phyloP scores from a whole-genome alignment of 148 eudicot species.

The Cornus suecica region DNA sequence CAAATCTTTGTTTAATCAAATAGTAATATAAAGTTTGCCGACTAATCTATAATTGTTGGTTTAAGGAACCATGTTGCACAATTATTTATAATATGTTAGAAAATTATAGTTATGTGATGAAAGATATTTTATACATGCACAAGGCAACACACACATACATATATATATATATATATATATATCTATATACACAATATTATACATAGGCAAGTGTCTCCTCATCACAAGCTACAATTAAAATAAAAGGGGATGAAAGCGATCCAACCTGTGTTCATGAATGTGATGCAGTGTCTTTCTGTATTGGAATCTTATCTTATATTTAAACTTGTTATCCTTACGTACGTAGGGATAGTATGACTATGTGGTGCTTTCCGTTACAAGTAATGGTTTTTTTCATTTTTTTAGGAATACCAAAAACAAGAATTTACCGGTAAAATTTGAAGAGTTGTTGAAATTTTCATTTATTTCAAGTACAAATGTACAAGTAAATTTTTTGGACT shows the following conservation, averaged over 20 bases:
- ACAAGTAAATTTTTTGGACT: too few species aligned
- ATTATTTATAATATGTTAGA: constrained; percentile 1
- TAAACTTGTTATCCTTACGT: not conserved
- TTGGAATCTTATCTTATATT: constrained; percentile 19
- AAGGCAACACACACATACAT: not conserved
- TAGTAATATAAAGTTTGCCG: not conserved
- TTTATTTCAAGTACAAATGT: too few species aligned
- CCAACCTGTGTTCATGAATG: constrained; percentile 45
- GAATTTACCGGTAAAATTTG: too few species aligned
- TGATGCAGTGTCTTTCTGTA: constrained; percentile 32
- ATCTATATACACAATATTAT: too few species aligned
- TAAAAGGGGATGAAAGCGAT: constrained; percentile 3
- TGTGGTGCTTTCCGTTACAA: not conserved
- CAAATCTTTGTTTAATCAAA: not conserved
- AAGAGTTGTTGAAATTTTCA: too few species aligned
- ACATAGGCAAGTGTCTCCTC: not conserved
- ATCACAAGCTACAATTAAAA: not conserved
- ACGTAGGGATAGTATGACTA: not conserved
- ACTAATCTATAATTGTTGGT: not conserved
- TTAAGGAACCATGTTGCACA: constrained; percentile 19
- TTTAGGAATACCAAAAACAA: not conserved
- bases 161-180: too few species aligned
- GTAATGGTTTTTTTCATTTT: not conserved
- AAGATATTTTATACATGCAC: not conserved
- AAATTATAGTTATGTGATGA: not conserved